These are phyloP conservation scores for Mycena indigotica DNA, from an alignment of 768 basidiomycete genomes.

Conservation along the genomic window DNA sequence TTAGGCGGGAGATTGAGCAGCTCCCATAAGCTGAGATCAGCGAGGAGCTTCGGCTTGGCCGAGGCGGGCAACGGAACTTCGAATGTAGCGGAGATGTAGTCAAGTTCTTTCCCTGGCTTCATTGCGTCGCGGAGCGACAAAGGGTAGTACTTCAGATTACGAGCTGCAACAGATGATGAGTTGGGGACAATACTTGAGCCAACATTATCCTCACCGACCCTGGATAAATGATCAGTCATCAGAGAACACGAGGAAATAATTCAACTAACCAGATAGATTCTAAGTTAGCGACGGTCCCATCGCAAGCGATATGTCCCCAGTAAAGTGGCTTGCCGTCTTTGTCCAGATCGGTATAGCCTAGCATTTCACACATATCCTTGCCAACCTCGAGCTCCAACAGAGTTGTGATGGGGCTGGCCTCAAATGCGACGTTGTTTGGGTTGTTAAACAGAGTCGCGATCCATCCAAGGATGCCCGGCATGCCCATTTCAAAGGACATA, in stretches of 20 bases:
- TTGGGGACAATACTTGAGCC: no score
- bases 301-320: constrained; percentile 50
- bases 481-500: constrained; percentile 39
- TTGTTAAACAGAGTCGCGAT: constrained; percentile 36
- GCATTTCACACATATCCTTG: constrained; percentile 41
- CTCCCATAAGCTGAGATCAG: constrained; percentile 37
- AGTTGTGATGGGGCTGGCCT: constrained; percentile 43
- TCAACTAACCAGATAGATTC: constrained; percentile 45
- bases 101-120: constrained; percentile 27
- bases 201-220: no score
- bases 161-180: no score
- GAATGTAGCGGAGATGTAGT: constrained; percentile 36
- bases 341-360: constrained; percentile 34
- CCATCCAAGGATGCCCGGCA: constrained; percentile 35
- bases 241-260: no score
- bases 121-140: constrained; percentile 40
- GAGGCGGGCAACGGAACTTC: constrained; percentile 26
- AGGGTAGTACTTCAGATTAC: constrained; percentile 51
- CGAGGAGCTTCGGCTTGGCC: constrained; percentile 26
- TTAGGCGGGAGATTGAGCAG: constrained; percentile 41
- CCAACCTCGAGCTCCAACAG: constrained; percentile 42
- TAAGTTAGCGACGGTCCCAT: constrained; percentile 48
- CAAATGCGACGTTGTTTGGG: constrained; percentile 47
- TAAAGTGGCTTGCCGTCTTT: constrained; percentile 17
- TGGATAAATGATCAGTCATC: background rate